A percentile compares a stretch with the other conserved stretches of the same genome.
Conservation (phyloP, 345 rosid genomes). For the Capsella bursapastoris region DNA sequence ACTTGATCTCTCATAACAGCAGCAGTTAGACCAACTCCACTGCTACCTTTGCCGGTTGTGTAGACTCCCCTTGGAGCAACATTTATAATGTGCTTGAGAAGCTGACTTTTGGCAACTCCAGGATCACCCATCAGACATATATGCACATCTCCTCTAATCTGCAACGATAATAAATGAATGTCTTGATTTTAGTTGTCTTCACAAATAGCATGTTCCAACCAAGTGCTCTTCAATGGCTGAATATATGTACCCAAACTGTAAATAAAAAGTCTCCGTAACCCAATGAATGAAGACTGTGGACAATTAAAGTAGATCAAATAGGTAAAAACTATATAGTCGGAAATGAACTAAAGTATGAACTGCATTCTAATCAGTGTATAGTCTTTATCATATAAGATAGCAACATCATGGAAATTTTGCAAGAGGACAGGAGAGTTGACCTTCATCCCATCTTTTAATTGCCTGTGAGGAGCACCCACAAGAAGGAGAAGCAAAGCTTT, state of each 20-base stretch:
- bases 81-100: slow-evolving; percentile 94
- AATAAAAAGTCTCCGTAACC: slow-evolving; percentile 23
- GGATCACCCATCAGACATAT: slow-evolving; percentile 99
- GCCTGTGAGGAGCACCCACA: slow-evolving; percentile 97
- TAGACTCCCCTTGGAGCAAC: slow-evolving; percentile 96
- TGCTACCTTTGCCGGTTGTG: slow-evolving; percentile 97
- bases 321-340: slow-evolving; percentile 9
- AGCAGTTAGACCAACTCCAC: slow-evolving; percentile 98
- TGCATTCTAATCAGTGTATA: slow-evolving; percentile 10
- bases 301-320: slow-evolving; percentile 8
- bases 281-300: slow-evolving; percentile 4
- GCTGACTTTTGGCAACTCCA: slow-evolving; percentile 99
- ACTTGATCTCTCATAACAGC: slow-evolving; percentile 97
- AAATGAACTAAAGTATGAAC: background rate
- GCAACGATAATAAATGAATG: slow-evolving; percentile 40
- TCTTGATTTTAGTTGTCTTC: slow-evolving; percentile 3
- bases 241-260: background rate
- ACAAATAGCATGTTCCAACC: slow-evolving; percentile 7
- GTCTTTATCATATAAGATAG: background rate
- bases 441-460: slow-evolving; percentile 98
- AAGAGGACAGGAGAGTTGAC: slow-evolving; percentile 45
- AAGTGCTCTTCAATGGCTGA: slow-evolving; percentile 1
- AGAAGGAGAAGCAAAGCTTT: slow-evolving; percentile 95
- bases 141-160: slow-evolving; percentile 98
- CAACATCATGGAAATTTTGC: slow-evolving; percentile 12